Conservation (phyloP, 106 monocot species). For the Iris macrosiphon region DNA sequence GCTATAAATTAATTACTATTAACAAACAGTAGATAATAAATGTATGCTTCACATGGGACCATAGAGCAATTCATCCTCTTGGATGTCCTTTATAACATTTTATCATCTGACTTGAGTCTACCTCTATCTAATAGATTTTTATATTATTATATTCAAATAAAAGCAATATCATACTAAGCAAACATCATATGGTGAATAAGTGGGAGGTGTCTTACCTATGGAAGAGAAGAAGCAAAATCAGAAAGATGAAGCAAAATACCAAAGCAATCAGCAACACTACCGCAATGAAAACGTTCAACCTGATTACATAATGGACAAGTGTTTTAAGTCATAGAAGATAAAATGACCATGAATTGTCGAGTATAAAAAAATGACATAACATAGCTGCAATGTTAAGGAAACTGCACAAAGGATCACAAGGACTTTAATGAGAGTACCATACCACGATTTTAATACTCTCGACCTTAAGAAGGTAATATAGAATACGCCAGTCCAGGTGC, state of each 20-base stretch:
- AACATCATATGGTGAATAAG: background rate
- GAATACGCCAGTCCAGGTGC: constrained; percentile 67
- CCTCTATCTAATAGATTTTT: too few relatives aligned
- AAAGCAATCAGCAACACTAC: constrained; percentile 39
- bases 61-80: too few relatives aligned
- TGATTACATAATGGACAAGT: too few relatives aligned
- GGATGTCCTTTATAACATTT: too few relatives aligned
- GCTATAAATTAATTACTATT: too few relatives aligned
- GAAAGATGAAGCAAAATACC: constrained; percentile 63
- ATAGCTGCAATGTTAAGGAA: background rate
- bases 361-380: background rate
- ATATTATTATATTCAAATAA: too few relatives aligned
- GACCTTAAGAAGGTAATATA: constrained; percentile 53
- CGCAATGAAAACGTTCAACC: constrained; percentile 66
- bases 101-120: too few relatives aligned
- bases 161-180: background rate
- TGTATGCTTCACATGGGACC: too few relatives aligned
- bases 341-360: constrained; percentile 1
- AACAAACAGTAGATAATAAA: too few relatives aligned
- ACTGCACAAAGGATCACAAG: background rate
- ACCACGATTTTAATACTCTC: constrained; percentile 43
- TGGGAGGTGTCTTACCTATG: constrained; percentile 48
- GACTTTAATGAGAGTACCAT: constrained; percentile 7
- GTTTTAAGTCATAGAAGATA: too few relatives aligned
- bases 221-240: constrained; percentile 68